These are phyloP conservation scores for Euphrasia arctica DNA, from an alignment of 305 asterid species.

Conservation along the genomic window DNA sequence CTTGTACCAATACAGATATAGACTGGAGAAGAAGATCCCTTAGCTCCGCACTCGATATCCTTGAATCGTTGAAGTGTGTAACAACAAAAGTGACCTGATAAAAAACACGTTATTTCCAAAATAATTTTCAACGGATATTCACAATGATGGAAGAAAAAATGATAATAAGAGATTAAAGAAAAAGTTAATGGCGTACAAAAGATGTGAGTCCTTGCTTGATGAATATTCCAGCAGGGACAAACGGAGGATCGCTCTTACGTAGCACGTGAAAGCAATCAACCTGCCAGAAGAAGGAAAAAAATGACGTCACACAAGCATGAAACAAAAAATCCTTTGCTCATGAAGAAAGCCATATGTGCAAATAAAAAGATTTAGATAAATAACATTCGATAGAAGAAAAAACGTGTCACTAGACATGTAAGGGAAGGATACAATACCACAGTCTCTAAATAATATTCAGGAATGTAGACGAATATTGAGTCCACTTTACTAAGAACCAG, in stretches of 20 bases:
- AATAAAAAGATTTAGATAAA: constrained; percentile 12
- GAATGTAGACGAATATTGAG: constrained; percentile 61
- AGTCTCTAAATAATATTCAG: constrained; percentile 92
- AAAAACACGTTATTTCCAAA: constrained; percentile 16
- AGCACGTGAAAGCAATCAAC: constrained; percentile 93
- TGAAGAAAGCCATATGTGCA: constrained; percentile 20
- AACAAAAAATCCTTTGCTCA: constrained; percentile 3
- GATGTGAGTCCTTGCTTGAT: constrained; percentile 87
- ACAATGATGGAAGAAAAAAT: neutral
- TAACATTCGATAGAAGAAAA: constrained; percentile 21
- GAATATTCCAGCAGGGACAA: constrained; percentile 74
- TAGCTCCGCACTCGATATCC: constrained; percentile 87
- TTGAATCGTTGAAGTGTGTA: constrained; percentile 86
- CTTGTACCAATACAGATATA: constrained; percentile 81
- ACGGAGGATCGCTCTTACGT: constrained; percentile 96
- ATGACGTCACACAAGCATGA: neutral
- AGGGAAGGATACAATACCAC: constrained; percentile 52
- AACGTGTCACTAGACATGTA: constrained; percentile 6
- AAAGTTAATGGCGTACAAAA: constrained; percentile 57
- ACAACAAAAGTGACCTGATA: constrained; percentile 80
- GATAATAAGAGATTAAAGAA: constrained; percentile 15
- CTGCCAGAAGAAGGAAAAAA: constrained; percentile 45
- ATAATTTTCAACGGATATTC: neutral
- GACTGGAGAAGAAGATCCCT: constrained; percentile 98
- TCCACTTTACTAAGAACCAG: constrained; percentile 85